Conservation (phyloP, 225 moss, liverwort and hornwort species). For the Pseudoscleropodium purum region DNA sequence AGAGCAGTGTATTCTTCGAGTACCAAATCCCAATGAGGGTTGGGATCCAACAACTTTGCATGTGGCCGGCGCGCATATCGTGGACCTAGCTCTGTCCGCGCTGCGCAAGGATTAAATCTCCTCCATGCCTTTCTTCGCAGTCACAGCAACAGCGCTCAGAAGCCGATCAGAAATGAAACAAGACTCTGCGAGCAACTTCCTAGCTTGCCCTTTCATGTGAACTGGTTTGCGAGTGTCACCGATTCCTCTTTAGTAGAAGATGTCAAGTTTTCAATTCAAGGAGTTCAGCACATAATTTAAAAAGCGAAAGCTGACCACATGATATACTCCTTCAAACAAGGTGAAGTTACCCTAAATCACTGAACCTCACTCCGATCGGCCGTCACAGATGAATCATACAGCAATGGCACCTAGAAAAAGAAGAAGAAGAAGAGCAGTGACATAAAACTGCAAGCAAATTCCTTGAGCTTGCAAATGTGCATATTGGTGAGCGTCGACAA, state of each 20-base stretch:
- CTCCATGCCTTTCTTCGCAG: conserved; percentile 48
- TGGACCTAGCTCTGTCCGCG: conserved; percentile 24
- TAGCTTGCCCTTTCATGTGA: neutral
- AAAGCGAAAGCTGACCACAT: neutral
- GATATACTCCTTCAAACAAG: neutral
- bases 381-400: neutral
- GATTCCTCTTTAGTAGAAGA: neutral
- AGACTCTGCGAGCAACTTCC: neutral
- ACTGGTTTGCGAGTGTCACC: neutral
- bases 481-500: neutral
- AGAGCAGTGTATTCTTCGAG: conserved; percentile 33
- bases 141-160: neutral
- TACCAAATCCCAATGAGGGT: conserved; percentile 26
- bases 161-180: neutral
- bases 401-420: neutral
- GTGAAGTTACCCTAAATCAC: neutral
- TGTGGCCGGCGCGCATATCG: conserved; percentile 25
- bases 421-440: neutral
- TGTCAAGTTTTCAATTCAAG: neutral
- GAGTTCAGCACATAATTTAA: neutral
- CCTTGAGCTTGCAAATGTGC: neutral
- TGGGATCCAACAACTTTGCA: conserved; percentile 12
- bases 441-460: neutral
- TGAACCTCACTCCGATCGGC: neutral
- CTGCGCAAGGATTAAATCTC: conserved; percentile 29